phyloP scores from a whole-genome alignment of 345 rosid species.

The Eucalyptus erythrocorys region DNA sequence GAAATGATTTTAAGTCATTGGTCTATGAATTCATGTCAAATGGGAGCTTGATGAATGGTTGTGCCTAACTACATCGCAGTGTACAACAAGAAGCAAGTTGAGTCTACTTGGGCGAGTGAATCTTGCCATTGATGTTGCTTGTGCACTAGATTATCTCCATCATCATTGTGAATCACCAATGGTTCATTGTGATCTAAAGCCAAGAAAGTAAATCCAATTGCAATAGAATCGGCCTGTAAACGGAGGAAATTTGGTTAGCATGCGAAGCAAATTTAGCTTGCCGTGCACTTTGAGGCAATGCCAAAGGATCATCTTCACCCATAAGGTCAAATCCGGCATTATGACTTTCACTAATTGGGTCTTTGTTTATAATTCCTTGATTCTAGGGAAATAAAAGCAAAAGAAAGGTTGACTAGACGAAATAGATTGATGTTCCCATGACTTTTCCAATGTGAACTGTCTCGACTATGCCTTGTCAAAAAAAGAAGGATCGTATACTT shows the following conservation, averaged over 20 bases:
- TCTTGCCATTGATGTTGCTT: not conserved
- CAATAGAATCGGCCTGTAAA: too few relatives aligned
- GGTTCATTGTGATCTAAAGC: not conserved
- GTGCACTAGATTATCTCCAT: not conserved
- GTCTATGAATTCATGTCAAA: not conserved
- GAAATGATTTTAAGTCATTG: not conserved
- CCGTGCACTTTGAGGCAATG: too few relatives aligned
- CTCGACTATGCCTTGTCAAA: not conserved
- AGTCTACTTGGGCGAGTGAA: not conserved
- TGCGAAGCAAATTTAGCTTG: too few relatives aligned
- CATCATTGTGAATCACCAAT: not conserved
- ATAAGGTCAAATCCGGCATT: too few relatives aligned
- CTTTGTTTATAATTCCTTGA: not conserved
- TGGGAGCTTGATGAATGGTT: not conserved
- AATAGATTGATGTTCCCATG: not conserved
- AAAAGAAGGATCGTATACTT: not conserved
- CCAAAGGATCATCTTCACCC: too few relatives aligned
- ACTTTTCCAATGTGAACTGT: not conserved
- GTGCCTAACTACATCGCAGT: not conserved
- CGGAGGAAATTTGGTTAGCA: too few relatives aligned
- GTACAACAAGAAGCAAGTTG: not conserved
- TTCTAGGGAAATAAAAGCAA: not conserved
- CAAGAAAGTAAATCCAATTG: not conserved
- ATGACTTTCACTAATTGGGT: not conserved
- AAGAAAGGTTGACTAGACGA: not conserved